phyloP scores from a whole-genome alignment of 2,329 filamentous ascomycete species.

The Monosporascus sp. region DNA sequence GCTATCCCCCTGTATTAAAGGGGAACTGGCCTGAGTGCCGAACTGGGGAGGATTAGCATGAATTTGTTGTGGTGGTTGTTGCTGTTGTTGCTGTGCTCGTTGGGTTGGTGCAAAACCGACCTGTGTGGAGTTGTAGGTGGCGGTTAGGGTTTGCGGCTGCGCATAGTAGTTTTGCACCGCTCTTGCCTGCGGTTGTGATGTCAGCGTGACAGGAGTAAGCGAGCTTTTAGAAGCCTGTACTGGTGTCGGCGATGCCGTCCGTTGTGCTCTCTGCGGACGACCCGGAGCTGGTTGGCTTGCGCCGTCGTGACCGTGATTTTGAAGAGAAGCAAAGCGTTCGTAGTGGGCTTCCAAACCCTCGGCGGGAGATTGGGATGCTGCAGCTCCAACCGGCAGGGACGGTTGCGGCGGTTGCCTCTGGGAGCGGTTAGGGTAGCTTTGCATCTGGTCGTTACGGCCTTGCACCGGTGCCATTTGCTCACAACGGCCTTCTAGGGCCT shows the following conservation, averaged over 20 bases:
- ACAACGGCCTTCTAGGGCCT: constrained; percentile 25
- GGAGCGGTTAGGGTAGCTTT: constrained; percentile 18
- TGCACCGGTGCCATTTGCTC: constrained; percentile 20
- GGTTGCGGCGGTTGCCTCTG: constrained; percentile 20
- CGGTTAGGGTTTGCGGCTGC: constrained; percentile 19
- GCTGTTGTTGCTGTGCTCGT: constrained; percentile 24
- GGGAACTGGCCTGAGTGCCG: constrained; percentile 26
- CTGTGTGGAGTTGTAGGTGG: constrained; percentile 24
- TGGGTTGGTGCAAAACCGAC: constrained; percentile 22
- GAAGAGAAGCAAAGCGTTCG: constrained; percentile 23
- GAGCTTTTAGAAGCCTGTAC: constrained; percentile 23
- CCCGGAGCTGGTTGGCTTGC: constrained; percentile 15
- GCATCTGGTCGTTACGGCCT: constrained; percentile 19
- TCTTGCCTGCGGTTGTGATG: constrained; percentile 23
- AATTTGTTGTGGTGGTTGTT: constrained; percentile 14
- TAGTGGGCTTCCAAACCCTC: constrained; percentile 26
- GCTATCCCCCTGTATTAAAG: constrained; percentile 25
- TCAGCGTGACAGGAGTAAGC: constrained; percentile 20
- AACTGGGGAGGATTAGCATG: constrained; percentile 26
- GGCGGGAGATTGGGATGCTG: constrained; percentile 14
- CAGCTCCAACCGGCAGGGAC: constrained; percentile 14
- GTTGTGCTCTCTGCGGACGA: constrained; percentile 23
- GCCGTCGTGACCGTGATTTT: constrained; percentile 17
- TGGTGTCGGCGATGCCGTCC: constrained; percentile 22
- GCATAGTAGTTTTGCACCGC: constrained; percentile 23